These are phyloP conservation scores for Zizania palustris DNA, from an alignment of 202 grass and related monocot species.

Conservation along the genomic window DNA sequence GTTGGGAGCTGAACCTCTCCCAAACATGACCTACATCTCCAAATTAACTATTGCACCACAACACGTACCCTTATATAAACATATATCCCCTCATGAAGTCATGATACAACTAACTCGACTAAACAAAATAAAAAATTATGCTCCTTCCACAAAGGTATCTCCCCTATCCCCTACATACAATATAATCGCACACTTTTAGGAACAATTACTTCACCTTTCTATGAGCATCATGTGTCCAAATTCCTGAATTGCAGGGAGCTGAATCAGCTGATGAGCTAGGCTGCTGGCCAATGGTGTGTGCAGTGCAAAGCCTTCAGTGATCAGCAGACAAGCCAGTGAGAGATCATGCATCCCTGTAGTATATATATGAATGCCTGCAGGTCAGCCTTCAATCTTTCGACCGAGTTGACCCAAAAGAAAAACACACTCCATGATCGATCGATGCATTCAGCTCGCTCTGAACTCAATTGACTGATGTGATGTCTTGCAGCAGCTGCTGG, in stretches of 20 bases:
- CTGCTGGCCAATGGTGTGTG: not conserved
- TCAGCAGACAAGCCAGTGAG: not conserved
- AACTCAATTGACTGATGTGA: constrained; percentile 46
- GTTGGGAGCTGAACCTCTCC: too few species aligned
- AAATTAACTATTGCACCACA: too few species aligned
- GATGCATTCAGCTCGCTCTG: not conserved
- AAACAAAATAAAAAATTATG: too few species aligned
- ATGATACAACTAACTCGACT: too few species aligned
- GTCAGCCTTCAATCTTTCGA: constrained; percentile 5
- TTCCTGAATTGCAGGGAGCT: constrained; percentile 3
- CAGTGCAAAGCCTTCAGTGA: not conserved
- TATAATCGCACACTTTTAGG: constrained; percentile 26
- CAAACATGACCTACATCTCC: too few species aligned
- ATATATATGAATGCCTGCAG: not conserved
- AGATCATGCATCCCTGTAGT: too few species aligned
- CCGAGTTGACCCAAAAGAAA: constrained; percentile 23
- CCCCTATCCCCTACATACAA: too few species aligned
- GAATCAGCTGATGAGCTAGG: too few species aligned
- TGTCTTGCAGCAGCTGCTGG: constrained; percentile 17
- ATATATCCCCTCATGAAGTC: too few species aligned
- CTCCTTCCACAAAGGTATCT: too few species aligned
- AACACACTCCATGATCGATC: not conserved
- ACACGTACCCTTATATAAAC: too few species aligned
- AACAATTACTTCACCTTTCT: constrained; percentile 32
- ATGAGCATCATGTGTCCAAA: constrained; percentile 32